phyloP scores from a whole-genome alignment of 2,329 filamentous ascomycete species.

The Juglanconis oblonga region DNA sequence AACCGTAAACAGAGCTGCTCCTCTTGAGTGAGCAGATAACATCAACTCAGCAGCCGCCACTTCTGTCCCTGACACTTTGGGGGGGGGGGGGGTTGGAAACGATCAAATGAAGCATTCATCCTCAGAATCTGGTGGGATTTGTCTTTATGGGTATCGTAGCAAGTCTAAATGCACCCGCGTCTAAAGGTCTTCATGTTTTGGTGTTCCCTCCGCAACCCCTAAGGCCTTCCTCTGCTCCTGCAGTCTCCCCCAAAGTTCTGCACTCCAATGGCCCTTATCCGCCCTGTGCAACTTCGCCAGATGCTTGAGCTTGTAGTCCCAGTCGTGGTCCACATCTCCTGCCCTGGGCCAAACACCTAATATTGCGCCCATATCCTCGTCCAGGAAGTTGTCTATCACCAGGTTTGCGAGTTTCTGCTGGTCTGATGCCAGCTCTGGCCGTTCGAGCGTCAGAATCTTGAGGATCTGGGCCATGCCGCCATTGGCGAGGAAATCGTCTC shows the following conservation, averaged over 20 bases:
- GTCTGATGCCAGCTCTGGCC: constrained; percentile 46
- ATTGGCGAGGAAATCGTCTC: constrained; percentile 52
- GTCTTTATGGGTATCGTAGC: neutral
- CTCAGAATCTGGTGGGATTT: neutral
- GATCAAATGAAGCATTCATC: neutral
- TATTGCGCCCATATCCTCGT: constrained; percentile 59
- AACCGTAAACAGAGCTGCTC: no score
- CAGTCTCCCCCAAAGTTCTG: constrained; percentile 37
- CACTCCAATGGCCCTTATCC: constrained; percentile 44
- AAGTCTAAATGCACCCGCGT: neutral
- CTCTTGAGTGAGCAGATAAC: no score
- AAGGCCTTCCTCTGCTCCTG: constrained; percentile 24
- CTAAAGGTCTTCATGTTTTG: constrained; percentile 10
- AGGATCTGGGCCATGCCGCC: constrained; percentile 54
- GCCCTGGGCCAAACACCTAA: constrained; percentile 53
- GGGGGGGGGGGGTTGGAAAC: neutral
- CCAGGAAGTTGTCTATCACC: constrained; percentile 64
- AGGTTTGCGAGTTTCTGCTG: constrained; percentile 56
- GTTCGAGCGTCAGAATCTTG: constrained; percentile 46
- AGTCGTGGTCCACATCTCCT: constrained; percentile 43
- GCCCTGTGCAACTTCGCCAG: constrained; percentile 36
- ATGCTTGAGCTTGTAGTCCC: constrained; percentile 51
- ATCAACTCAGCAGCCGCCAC: no score
- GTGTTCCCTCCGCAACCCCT: neutral
- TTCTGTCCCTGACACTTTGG: no score